phyloP scores from a whole-genome alignment of 768 basidiomycete genomes.

The Suillus sp. region DNA sequence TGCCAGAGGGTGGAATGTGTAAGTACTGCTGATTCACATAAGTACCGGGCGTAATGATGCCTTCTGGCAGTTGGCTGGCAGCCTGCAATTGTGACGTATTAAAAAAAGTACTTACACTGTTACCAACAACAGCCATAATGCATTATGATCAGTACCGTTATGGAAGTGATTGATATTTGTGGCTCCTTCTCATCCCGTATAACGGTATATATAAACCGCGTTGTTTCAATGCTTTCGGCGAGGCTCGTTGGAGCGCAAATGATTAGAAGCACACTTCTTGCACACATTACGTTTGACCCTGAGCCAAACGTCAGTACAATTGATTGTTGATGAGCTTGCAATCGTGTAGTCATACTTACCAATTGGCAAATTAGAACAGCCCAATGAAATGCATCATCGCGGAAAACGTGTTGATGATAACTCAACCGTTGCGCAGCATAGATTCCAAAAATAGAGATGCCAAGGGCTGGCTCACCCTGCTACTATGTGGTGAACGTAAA shows the following conservation, averaged over 20 bases:
- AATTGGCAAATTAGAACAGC: background rate
- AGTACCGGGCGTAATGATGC: background rate
- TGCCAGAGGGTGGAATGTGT: background rate
- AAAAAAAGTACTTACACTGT: background rate
- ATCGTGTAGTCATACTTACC: background rate
- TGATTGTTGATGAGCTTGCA: background rate
- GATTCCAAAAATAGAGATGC: background rate
- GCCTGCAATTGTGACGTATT: background rate
- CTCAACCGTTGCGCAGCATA: background rate
- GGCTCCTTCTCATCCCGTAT: background rate
- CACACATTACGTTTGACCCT: background rate
- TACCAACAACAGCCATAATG: background rate
- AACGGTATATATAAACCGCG: background rate
- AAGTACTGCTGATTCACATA: background rate
- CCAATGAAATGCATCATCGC: background rate
- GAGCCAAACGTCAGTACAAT: background rate
- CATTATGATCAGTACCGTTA: background rate
- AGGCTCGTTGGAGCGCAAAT: background rate
- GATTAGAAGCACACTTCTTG: background rate
- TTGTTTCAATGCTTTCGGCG: background rate
- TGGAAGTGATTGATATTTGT: background rate
- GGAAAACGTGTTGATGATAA: background rate
- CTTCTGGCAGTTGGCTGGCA: background rate
- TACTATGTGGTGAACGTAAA: background rate
- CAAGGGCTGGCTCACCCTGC: background rate